These are phyloP conservation scores for Cymbidium sinense DNA, from an alignment of 106 monocot genomes.

Conservation along the genomic window DNA sequence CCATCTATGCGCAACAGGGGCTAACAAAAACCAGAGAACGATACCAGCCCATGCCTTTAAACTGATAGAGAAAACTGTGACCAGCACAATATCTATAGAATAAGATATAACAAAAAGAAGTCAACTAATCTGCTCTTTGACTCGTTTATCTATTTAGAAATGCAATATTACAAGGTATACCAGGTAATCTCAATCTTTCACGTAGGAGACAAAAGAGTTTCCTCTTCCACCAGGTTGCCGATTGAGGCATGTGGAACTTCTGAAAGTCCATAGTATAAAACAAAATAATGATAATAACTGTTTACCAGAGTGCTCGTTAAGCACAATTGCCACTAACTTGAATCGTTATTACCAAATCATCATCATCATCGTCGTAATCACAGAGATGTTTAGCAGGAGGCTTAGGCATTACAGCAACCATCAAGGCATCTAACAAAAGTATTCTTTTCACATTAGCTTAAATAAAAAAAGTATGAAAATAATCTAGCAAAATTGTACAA, in stretches of 20 bases:
- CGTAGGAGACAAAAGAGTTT: constrained; percentile 66
- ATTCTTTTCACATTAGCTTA: not conserved
- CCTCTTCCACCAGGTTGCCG: constrained; percentile 62
- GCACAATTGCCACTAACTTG: not conserved
- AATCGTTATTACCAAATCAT: constrained; percentile 56
- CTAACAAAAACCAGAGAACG: constrained; percentile 76
- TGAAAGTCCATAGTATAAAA: constrained; percentile 18
- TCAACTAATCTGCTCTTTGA: constrained; percentile 12
- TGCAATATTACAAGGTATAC: constrained; percentile 22
- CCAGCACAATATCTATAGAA: constrained; percentile 77
- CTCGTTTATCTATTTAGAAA: not conserved
- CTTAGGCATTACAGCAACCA: constrained; percentile 78
- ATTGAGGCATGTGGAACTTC: constrained; percentile 81
- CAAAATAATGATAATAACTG: not conserved
- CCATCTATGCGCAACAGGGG: constrained; percentile 84
- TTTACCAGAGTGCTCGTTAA: not conserved
- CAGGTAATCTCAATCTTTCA: constrained; percentile 78
- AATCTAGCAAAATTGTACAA: not conserved
- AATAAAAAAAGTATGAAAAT: constrained; percentile 3
- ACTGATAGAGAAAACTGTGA: constrained; percentile 78
- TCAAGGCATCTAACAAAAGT: constrained; percentile 53
- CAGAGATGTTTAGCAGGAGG: constrained; percentile 84
- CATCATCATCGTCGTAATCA: constrained; percentile 59
- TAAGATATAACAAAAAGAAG: constrained; percentile 12
- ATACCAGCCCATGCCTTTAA: constrained; percentile 72